phyloP scores from a whole-genome alignment of 768 basidiomycete genomes.

The Tylopilus sp. region DNA sequence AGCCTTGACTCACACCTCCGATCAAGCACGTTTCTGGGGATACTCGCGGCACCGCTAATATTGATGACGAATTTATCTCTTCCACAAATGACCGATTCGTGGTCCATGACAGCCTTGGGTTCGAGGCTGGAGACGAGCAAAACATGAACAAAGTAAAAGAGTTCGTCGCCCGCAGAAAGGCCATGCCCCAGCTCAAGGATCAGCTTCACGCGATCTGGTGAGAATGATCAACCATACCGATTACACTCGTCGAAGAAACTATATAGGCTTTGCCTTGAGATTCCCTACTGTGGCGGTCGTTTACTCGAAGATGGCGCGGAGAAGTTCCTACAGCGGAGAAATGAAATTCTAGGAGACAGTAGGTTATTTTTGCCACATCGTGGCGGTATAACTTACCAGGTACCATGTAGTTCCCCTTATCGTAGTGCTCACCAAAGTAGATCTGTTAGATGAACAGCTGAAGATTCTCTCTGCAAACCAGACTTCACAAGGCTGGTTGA shows the following conservation, averaged over 20 bases:
- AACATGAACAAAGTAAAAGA: too few relatives aligned
- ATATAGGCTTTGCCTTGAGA: slow-evolving; percentile 16
- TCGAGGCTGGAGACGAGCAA: too few relatives aligned
- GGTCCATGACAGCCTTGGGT: too few relatives aligned
- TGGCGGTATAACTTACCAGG: not conserved
- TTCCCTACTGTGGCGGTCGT: slow-evolving; percentile 14
- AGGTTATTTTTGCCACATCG: not conserved
- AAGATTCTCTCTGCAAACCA: not conserved
- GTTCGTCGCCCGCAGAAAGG: too few relatives aligned
- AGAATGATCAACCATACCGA: not conserved
- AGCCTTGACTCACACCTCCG: too few relatives aligned
- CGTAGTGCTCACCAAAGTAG: slow-evolving; percentile 16
- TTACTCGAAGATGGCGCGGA: slow-evolving; percentile 15
- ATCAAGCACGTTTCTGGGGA: too few relatives aligned
- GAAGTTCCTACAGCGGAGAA: slow-evolving; percentile 3
- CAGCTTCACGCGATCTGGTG: slow-evolving; percentile 6
- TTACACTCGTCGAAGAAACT: not conserved
- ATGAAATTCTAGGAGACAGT: slow-evolving; percentile 9
- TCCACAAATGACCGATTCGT: too few relatives aligned
- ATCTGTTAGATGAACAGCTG: slow-evolving; percentile 4
- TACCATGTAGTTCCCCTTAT: slow-evolving; percentile 11
- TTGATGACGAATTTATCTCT: too few relatives aligned
- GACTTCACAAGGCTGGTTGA: not conserved
- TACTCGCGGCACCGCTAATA: too few relatives aligned
- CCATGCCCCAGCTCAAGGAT: too few relatives aligned